A percentile compares a stretch with the other conserved stretches of the same genome.
These are phyloP conservation scores for Colletotrichum tofieldiae DNA, from an alignment of 2,329 filamentous ascomycete genomes.

Conservation along the genomic window DNA sequence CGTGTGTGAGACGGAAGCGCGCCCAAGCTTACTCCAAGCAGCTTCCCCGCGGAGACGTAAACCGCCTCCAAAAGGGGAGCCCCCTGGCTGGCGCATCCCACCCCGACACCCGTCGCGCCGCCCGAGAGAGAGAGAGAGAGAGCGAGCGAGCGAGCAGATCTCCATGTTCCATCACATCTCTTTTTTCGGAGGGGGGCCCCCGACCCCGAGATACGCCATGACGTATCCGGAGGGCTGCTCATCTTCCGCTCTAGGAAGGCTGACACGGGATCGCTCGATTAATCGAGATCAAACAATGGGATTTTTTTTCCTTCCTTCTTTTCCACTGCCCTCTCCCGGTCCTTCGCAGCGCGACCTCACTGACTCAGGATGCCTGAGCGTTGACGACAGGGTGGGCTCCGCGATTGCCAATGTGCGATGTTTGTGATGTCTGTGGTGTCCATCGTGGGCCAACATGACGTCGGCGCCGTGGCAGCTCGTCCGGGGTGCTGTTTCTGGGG, in stretches of 20 bases:
- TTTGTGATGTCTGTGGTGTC: neutral
- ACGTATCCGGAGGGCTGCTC: slow-evolving; percentile 31
- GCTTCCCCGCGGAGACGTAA: slow-evolving; percentile 16
- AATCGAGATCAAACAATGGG: slow-evolving; percentile 33
- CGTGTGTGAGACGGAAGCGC: slow-evolving; percentile 15
- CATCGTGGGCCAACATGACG: slow-evolving; percentile 22
- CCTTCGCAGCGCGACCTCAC: neutral
- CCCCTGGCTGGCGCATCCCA: neutral
- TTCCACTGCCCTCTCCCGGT: neutral
- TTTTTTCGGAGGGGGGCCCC: neutral
- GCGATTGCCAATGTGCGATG: neutral
- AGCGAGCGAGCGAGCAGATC: neutral
- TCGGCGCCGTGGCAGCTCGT: slow-evolving; percentile 11
- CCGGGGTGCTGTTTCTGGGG: neutral
- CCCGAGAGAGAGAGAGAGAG: slow-evolving; percentile 3
- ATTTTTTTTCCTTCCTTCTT: neutral
- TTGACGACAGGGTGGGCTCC: slow-evolving; percentile 3
- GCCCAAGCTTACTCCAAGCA: neutral
- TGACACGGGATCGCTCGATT: slow-evolving; percentile 39
- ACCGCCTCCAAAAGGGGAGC: neutral
- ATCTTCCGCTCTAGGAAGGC: slow-evolving; percentile 36
- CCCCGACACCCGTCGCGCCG: slow-evolving; percentile 15
- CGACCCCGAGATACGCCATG: slow-evolving; percentile 25
- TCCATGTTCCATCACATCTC: neutral
- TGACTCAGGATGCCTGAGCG: neutral